phyloP scores from a whole-genome alignment of 2,329 filamentous ascomycete genomes.

The Ramichloridium luteum region DNA sequence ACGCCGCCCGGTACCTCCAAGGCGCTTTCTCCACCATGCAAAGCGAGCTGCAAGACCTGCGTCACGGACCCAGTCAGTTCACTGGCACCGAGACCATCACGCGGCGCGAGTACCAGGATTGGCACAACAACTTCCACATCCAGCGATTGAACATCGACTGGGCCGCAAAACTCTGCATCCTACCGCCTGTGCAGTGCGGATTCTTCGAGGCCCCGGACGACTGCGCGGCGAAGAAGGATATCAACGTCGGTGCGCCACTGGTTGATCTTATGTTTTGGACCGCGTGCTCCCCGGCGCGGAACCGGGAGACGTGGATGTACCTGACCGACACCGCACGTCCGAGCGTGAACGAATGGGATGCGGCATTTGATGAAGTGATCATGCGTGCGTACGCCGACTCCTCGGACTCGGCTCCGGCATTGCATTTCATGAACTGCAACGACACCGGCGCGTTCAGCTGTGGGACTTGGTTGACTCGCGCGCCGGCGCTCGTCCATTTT shows the following conservation, averaged over 20 bases:
- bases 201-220: constrained; percentile 2
- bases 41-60: too few relatives aligned
- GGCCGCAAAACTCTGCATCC: constrained; percentile 8
- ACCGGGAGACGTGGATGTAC: not conserved
- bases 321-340: not conserved
- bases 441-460: constrained; percentile 10
- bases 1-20: too few relatives aligned
- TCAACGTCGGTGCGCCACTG: too few relatives aligned
- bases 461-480: constrained; percentile 10
- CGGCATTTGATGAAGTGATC: not conserved
- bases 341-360: not conserved
- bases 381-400: too few relatives aligned
- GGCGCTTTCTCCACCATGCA: too few relatives aligned
- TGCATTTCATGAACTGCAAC: constrained; percentile 10
- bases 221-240: too few relatives aligned
- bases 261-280: too few relatives aligned
- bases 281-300: too few relatives aligned
- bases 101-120: constrained; percentile 11
- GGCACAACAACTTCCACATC: constrained; percentile 9
- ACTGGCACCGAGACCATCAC: too few relatives aligned
- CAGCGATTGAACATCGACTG: constrained; percentile 12
- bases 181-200: constrained; percentile 9
- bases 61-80: too few relatives aligned
- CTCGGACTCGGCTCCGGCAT: too few relatives aligned
- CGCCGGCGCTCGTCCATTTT: constrained; percentile 12